Conservation (phyloP, 2,329 filamentous ascomycete genomes). For the Penicillium sp. region DNA sequence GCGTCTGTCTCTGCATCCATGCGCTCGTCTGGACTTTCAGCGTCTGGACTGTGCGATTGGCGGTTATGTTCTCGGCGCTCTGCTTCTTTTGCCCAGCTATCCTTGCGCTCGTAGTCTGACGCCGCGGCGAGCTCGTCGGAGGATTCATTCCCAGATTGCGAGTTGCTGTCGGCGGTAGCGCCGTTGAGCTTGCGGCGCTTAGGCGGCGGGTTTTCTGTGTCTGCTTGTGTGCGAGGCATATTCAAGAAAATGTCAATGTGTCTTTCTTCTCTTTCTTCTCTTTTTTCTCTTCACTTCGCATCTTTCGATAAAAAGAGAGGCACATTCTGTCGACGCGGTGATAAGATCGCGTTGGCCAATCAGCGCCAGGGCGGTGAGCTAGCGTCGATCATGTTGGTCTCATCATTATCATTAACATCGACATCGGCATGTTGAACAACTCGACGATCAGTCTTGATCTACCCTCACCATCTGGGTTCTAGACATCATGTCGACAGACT, state of each 20-base stretch:
- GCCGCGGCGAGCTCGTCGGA: conserved; percentile 37
- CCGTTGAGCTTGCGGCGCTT: conserved; percentile 32
- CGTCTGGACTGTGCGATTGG: conserved; percentile 24
- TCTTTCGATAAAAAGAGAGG: conserved; percentile 9
- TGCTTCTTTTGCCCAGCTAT: conserved; percentile 33
- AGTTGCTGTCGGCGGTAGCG: conserved; percentile 9
- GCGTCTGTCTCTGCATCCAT: conserved; percentile 36
- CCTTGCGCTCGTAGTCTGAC: conserved; percentile 32
- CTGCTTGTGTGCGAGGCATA: conserved; percentile 8
- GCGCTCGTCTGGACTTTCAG: conserved; percentile 45
- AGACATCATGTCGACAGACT: conserved; percentile 7
- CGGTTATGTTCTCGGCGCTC: conserved; percentile 25
- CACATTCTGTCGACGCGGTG: conserved; percentile 14
- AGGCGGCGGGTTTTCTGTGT: conserved; percentile 23
- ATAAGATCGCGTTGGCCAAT: conserved; percentile 17
- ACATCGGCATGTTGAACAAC: too few species aligned
- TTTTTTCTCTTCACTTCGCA: too few species aligned
- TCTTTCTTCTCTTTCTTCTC: too few species aligned
- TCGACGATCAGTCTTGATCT: neutral
- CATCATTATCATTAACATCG: too few species aligned
- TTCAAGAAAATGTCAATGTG: too few species aligned
- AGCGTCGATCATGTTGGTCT: neutral
- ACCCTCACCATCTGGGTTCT: too few species aligned
- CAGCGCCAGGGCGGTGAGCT: conserved; percentile 23
- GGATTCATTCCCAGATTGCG: conserved; percentile 20